These are phyloP conservation scores for Sonneratia alba DNA, from an alignment of 345 rosid species.

Conservation along the genomic window DNA sequence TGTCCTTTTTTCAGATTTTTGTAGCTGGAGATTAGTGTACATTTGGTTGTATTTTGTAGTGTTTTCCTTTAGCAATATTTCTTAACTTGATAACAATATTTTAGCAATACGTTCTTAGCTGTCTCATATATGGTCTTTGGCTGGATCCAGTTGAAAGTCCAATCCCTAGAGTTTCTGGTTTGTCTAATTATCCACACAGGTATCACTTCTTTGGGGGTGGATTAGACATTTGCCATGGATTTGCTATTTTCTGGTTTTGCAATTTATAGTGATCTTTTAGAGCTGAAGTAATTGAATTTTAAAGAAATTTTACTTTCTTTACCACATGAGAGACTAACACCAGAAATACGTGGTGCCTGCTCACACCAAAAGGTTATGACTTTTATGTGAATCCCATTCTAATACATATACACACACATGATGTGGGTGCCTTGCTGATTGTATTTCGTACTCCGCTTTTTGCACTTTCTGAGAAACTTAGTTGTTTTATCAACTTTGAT, in stretches of 20 bases:
- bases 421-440: background rate
- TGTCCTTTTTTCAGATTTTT: background rate
- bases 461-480: background rate
- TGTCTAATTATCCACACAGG: background rate
- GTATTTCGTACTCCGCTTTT: background rate
- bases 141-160: background rate
- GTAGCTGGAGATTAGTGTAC: background rate
- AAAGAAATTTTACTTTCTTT: conserved; percentile 1
- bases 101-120: background rate
- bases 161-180: background rate
- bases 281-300: background rate
- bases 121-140: background rate
- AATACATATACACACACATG: background rate
- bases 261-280: background rate
- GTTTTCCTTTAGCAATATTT: background rate
- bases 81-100: background rate
- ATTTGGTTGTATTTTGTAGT: background rate
- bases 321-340: background rate
- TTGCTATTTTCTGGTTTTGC: background rate
- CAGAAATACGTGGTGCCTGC: background rate
- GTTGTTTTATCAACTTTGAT: background rate
- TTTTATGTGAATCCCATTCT: background rate
- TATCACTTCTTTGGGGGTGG: background rate
- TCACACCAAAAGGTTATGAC: background rate
- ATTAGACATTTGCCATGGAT: background rate